Conservation (phyloP, 2,329 filamentous ascomycete species). For the Acrocalymma vagum region DNA sequence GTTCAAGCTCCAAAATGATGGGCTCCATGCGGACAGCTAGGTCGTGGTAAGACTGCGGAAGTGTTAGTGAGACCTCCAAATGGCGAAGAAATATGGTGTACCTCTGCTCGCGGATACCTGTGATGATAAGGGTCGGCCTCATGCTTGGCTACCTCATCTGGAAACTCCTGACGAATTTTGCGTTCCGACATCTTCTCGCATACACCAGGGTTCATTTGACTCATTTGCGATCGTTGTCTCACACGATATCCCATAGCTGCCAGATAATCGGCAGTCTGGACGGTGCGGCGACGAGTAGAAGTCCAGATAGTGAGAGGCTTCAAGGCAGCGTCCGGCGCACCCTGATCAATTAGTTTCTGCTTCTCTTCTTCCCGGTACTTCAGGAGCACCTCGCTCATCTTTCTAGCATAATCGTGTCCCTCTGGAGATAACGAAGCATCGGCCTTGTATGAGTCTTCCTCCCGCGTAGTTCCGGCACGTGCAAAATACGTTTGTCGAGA, state of each 20-base stretch:
- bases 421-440: constrained; percentile 85
- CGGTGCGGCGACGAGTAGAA: constrained; percentile 86
- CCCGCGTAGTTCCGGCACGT: constrained; percentile 82
- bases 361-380: constrained; percentile 85
- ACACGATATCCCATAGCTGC: constrained; percentile 83
- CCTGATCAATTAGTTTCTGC: constrained; percentile 71
- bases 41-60: constrained; percentile 87
- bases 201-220: constrained; percentile 94
- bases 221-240: constrained; percentile 93
- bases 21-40: constrained; percentile 97
- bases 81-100: constrained; percentile 48
- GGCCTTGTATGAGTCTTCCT: constrained; percentile 90
- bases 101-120: constrained; percentile 92
- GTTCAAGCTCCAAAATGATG: constrained; percentile 95
- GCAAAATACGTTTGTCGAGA: constrained; percentile 92
- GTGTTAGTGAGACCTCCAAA: constrained; percentile 23
- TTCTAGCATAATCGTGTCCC: constrained; percentile 77
- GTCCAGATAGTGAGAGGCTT: constrained; percentile 93
- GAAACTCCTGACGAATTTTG: constrained; percentile 81
- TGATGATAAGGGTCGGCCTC: constrained; percentile 96
- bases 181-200: constrained; percentile 92
- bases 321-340: constrained; percentile 72
- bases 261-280: constrained; percentile 88
- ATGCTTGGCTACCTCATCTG: constrained; percentile 92
- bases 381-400: constrained; percentile 77